Percentiles rank a stretch among this genome's conserved stretches.
These are phyloP conservation scores for Arabidopsis thaliana DNA, from an alignment of 345 rosid species.

Conservation along the genomic window DNA sequence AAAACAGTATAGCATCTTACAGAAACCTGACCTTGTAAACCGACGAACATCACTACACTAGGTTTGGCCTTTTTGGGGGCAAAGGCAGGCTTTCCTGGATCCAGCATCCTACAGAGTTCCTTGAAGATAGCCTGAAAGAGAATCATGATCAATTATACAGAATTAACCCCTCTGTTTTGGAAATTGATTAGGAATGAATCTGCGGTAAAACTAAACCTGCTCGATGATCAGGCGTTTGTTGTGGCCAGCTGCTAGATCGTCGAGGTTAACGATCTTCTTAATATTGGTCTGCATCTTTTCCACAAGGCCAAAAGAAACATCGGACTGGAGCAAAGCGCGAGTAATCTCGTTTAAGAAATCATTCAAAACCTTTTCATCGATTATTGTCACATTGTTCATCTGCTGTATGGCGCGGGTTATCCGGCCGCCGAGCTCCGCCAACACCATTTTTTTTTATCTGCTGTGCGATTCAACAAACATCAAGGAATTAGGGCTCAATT, in stretches of 20 bases:
- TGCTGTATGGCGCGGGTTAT: constrained; percentile 92
- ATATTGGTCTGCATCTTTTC: constrained; percentile 83
- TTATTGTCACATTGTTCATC: constrained; percentile 93
- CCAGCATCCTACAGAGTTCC: constrained; percentile 85
- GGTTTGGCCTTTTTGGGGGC: constrained; percentile 78
- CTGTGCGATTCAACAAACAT: constrained; percentile 7
- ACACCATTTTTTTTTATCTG: constrained; percentile 68
- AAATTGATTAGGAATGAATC: too few species aligned
- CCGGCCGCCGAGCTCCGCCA: constrained; percentile 85
- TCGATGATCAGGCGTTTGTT: constrained; percentile 73
- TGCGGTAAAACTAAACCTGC: constrained; percentile 49
- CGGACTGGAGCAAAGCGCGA: constrained; percentile 82
- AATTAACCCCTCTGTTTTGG: not conserved
- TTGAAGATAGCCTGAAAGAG: constrained; percentile 68
- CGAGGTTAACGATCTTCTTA: constrained; percentile 88
- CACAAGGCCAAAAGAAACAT: constrained; percentile 88
- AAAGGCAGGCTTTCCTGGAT: constrained; percentile 84
- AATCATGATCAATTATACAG: not conserved
- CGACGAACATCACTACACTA: constrained; percentile 86
- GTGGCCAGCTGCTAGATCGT: constrained; percentile 93
- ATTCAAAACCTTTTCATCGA: constrained; percentile 78
- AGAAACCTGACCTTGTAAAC: constrained; percentile 56
- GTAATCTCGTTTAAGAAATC: constrained; percentile 93
- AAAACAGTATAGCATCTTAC: not conserved
- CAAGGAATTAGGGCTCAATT: constrained; percentile 8